Conservation (phyloP, 768 basidiomycete species). For the Calocybe indica region DNA sequence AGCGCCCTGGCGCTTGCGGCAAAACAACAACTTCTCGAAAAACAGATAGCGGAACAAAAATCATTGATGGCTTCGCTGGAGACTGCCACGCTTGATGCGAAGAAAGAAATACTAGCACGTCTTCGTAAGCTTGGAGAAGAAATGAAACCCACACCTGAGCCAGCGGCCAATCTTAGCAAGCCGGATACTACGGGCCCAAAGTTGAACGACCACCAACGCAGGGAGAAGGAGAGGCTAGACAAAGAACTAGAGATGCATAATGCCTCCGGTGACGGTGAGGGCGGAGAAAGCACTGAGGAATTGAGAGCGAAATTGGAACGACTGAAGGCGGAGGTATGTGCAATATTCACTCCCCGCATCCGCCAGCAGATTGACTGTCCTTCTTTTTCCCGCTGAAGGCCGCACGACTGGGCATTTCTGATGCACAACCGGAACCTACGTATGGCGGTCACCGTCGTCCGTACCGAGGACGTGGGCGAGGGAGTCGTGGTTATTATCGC, state of each 20-base stretch:
- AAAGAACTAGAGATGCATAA: constrained; percentile 76
- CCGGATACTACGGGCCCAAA: constrained; percentile 16
- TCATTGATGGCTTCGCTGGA: constrained; percentile 67
- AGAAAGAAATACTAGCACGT: constrained; percentile 71
- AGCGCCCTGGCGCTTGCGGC: constrained; percentile 44
- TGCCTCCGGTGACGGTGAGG: constrained; percentile 28
- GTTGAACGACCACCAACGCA: constrained; percentile 40
- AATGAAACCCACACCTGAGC: constrained; percentile 46
- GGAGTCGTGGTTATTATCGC: constrained; percentile 54
- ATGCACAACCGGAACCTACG: constrained; percentile 33
- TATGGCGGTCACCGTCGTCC: constrained; percentile 49
- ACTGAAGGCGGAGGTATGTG: constrained; percentile 71
- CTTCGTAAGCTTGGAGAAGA: constrained; percentile 76
- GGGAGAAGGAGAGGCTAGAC: constrained; percentile 66
- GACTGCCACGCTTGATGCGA: constrained; percentile 63
- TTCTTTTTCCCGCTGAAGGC: constrained; percentile 37
- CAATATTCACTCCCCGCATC: neutral
- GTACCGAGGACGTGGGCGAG: constrained; percentile 64
- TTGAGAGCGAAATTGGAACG: constrained; percentile 70
- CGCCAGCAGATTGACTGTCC: neutral
- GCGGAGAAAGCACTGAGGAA: constrained; percentile 54
- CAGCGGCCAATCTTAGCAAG: constrained; percentile 18
- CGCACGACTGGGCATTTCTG: constrained; percentile 65
- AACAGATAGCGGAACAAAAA: constrained; percentile 88
- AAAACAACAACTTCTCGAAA: constrained; percentile 71